Percentiles rank a stretch among this genome's conserved stretches.
Conservation (phyloP, 1,284 basidiomycete genomes). For the Ceratobasidium sp. region DNA sequence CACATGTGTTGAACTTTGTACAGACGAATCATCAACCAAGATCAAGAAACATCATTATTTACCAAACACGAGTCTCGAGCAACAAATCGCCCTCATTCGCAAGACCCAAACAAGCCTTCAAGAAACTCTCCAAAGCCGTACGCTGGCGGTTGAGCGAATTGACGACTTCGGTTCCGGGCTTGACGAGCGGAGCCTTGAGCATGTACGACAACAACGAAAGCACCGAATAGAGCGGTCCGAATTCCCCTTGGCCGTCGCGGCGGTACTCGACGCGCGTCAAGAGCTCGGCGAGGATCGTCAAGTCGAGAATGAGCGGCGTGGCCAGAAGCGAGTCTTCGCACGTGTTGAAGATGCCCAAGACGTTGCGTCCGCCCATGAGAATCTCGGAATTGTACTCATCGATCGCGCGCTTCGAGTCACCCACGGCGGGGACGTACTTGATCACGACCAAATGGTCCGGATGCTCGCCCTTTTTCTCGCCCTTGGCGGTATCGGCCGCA, state of each 20-base stretch:
- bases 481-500: conserved; percentile 67
- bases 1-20: conserved; percentile 42
- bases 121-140: conserved; percentile 92
- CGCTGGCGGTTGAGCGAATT: conserved; percentile 96
- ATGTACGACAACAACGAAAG: conserved; percentile 93
- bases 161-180: conserved; percentile 88
- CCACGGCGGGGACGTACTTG: conserved; percentile 94
- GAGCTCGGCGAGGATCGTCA: conserved; percentile 94
- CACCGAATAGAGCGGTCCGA: conserved; percentile 87
- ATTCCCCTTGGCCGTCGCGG: conserved; percentile 68
- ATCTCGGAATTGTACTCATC: conserved; percentile 98
- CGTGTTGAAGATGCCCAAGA: conserved; percentile 95
- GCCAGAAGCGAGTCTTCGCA: conserved; percentile 98
- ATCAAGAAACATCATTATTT: conserved; percentile 54
- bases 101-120: conserved; percentile 92
- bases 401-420: conserved; percentile 97
- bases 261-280: conserved; percentile 94
- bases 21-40: conserved; percentile 10
- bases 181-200: conserved; percentile 98
- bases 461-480: conserved; percentile 84
- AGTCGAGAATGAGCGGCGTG: conserved; percentile 94
- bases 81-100: conserved; percentile 87
- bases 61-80: conserved; percentile 91
- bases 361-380: conserved; percentile 75
- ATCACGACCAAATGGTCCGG: conserved; percentile 98